Evolutionary conservation across 495 filamentous ascomycete species (phyloP).

Genomic region (Daldinia grandis): DNA sequence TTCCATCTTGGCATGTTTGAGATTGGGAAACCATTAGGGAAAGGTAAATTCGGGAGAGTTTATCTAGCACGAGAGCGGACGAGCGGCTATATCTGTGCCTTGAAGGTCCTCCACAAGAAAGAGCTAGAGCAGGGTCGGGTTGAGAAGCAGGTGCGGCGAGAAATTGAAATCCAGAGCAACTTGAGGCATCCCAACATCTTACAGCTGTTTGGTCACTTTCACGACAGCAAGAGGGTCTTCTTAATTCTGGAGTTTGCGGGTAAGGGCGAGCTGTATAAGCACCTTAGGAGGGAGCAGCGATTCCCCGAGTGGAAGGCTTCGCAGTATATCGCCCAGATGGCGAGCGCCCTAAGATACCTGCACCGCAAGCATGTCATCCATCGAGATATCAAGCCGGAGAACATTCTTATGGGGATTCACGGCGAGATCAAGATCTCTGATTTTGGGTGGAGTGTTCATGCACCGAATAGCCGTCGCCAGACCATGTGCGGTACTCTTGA

Average conservation of each 20-base stretch:
- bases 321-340: constrained; percentile 99
- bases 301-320: constrained; percentile 98
- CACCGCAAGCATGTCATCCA: constrained; percentile 99
- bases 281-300: constrained; percentile 82
- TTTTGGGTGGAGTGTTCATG: constrained; percentile 98
- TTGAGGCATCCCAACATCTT: constrained; percentile 96
- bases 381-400: constrained; percentile 98
- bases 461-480: constrained; percentile 89
- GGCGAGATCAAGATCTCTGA: constrained; percentile 99
- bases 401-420: constrained; percentile 96
- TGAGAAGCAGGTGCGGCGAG: constrained; percentile 95
- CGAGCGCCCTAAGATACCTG: constrained; percentile 86
- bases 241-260: constrained; percentile 96
- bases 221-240: constrained; percentile 95
- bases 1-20: constrained; percentile 99
- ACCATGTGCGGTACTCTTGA: constrained; percentile 98
- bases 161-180: constrained; percentile 98
- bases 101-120: constrained; percentile 96
- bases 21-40: constrained; percentile 93
- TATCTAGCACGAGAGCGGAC: constrained; percentile 92
- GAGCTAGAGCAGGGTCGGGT: constrained; percentile 89
- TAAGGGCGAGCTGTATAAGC: constrained; percentile 96
- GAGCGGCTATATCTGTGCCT: constrained; percentile 90
- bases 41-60: constrained; percentile 96
- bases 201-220: constrained; percentile 93